phyloP scores from a whole-genome alignment of 1,139 yeast species.

The Lodderomyces oxycetoniae region DNA sequence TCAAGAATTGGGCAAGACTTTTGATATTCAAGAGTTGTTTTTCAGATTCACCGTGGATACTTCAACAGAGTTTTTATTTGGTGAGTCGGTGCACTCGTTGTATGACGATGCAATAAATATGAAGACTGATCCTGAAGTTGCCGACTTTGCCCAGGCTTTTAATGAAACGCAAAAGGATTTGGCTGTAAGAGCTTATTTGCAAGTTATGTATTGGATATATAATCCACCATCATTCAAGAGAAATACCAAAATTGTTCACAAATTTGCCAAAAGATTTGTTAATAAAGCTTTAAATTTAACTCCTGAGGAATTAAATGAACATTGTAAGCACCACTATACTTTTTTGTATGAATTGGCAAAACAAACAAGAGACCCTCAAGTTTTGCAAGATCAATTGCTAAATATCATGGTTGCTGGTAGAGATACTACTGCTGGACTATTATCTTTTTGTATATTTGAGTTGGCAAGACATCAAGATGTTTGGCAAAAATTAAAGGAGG shows the following conservation, averaged over 20 bases:
- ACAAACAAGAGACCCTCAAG: conserved; percentile 44
- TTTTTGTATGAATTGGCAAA: conserved; percentile 48
- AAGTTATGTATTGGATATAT: conserved; percentile 24
- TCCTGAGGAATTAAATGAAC: conserved; percentile 33
- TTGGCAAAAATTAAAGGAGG: conserved; percentile 33
- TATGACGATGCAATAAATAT: conserved; percentile 28
- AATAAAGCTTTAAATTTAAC: conserved; percentile 25
- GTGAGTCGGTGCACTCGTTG: conserved; percentile 44
- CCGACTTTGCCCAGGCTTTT: conserved; percentile 22
- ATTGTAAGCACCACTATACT: conserved; percentile 35
- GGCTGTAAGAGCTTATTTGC: conserved; percentile 25
- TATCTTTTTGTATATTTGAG: conserved; percentile 44
- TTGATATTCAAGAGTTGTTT: conserved; percentile 38
- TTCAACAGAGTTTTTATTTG: conserved; percentile 57
- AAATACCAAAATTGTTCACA: conserved; percentile 26
- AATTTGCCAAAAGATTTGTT: conserved; percentile 33
- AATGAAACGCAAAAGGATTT: conserved; percentile 26
- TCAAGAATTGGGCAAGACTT: conserved; percentile 19
- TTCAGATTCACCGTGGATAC: conserved; percentile 51
- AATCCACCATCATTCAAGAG: conserved; percentile 30
- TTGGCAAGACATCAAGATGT: conserved; percentile 41
- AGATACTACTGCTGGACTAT: conserved; percentile 54
- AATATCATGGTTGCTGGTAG: conserved; percentile 53
- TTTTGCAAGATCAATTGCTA: conserved; percentile 47
- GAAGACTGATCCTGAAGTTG: conserved; percentile 13